Conservation (phyloP, 306 rosid species). For the Lathyrus sativus region DNA sequence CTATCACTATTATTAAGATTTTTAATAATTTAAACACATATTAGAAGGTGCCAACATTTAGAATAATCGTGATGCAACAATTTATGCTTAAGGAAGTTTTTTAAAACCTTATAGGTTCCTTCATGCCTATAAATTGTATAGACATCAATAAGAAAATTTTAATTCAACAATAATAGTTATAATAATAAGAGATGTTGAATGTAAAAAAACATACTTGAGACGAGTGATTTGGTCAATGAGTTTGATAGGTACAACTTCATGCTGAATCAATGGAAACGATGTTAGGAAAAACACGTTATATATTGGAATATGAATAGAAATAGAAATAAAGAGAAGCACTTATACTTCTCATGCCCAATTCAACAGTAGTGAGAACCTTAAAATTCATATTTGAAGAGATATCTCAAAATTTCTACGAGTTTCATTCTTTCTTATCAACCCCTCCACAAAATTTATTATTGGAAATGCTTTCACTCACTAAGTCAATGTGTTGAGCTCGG, state of each 20-base stretch:
- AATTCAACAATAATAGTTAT: no score
- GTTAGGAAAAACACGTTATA: no score
- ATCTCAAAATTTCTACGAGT: slow-evolving; percentile 78
- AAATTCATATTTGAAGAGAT: slow-evolving; percentile 86
- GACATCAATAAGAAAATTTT: no score
- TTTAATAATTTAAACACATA: not conserved
- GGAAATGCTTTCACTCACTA: no score
- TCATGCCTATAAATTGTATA: slow-evolving; percentile 60
- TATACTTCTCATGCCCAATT: slow-evolving; percentile 89
- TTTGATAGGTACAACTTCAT: slow-evolving; percentile 76
- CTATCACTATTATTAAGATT: no score
- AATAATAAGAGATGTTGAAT: no score
- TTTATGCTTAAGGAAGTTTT: slow-evolving; percentile 81
- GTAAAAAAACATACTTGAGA: slow-evolving; percentile 27
- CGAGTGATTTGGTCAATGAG: slow-evolving; percentile 74
- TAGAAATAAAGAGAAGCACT: not conserved
- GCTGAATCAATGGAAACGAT: slow-evolving; percentile 40
- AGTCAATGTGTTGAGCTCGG: no score
- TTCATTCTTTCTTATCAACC: slow-evolving; percentile 45
- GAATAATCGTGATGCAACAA: slow-evolving; percentile 88
- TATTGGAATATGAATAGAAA: not conserved
- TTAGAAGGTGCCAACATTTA: slow-evolving; percentile 63
- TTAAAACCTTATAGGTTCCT: slow-evolving; percentile 84
- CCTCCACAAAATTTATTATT: not conserved
- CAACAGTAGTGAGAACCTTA: slow-evolving; percentile 90